Base-by-base conservation (phyloP, 331 rosid genomes). In the Arachis monticola region DNA sequence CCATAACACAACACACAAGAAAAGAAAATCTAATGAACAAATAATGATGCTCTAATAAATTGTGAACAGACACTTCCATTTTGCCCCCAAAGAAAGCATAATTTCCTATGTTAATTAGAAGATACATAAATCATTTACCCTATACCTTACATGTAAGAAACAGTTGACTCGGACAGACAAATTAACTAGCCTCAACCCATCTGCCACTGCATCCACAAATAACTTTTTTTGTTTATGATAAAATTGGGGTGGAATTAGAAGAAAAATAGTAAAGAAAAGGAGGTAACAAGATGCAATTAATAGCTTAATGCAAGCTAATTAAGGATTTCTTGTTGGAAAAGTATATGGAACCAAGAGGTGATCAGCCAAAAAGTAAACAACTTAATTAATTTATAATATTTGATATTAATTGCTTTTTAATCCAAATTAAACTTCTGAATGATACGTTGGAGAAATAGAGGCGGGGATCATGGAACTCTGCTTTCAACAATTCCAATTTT, bases 151-250 rank as follows among this genome's bases (percentile, higher is more conserved):
- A 86, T 77, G 80, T 64, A 83, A 79, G 73, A 73, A 74, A 77
- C 76, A 79, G 74, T 77, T 72, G 78, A 56, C 66, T 65, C 50
- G 76, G 60, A 62, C 52, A 55, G 74, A 61, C 48, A 51, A 41
- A 60, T 60, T 53, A 73, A 78, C 77, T 69, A 32, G 68, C 68
- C 83, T 88, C 86, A 91, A 60, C 85, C 86, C 95, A 88, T 87
- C 82, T 89, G 92, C 92, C 96, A 87, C 97, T 91, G 96, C 92
- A 84, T 81, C 48, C 84, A 82, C 67, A 82, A 64, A 72, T 17
- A 17, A 17, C 22, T 17, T 17, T 17, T 17, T 17, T 17, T 17
- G 22, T 17, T 17, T 17, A 17, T 17, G 22, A 17, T 17, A 17
- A 17, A 17, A 17, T 17, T 17, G 22, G 22, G 22, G 22, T 17